phyloP scores from a whole-genome alignment of 2,329 filamentous ascomycete species.

The Canariomyces notabilis region DNA sequence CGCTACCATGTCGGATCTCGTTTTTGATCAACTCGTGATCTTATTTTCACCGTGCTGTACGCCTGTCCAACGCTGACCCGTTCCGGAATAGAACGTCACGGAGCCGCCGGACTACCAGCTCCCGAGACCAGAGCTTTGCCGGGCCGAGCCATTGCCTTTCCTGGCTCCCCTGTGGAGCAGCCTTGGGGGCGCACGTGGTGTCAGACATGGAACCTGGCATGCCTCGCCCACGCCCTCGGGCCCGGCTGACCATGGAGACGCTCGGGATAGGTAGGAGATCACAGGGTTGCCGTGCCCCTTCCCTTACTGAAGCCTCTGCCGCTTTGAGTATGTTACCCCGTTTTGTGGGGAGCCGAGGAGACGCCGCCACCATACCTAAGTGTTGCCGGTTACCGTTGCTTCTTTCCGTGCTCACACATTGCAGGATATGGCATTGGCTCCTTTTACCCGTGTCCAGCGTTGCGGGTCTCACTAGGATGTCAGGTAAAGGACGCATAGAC shows the following conservation, averaged over 20 bases:
- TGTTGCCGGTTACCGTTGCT: slow-evolving; percentile 2
- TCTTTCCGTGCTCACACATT: background rate
- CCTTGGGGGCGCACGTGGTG: slow-evolving; percentile 14
- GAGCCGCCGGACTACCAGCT: slow-evolving; percentile 19
- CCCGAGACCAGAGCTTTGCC: slow-evolving; percentile 14
- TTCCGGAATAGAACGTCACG: too few relatives aligned
- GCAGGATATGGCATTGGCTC: slow-evolving; percentile 11
- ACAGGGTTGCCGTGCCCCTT: slow-evolving; percentile 10
- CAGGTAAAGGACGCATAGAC: slow-evolving; percentile 8
- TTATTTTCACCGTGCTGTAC: slow-evolving; percentile 2
- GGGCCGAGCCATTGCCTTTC: slow-evolving; percentile 17
- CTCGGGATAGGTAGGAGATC: slow-evolving; percentile 11
- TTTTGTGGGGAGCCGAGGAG: slow-evolving; percentile 10
- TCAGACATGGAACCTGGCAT: slow-evolving; percentile 10
- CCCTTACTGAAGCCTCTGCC: slow-evolving; percentile 3
- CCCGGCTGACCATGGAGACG: slow-evolving; percentile 8
- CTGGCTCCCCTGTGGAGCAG: slow-evolving; percentile 6
- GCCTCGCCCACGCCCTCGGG: slow-evolving; percentile 11
- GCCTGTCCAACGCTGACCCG: too few relatives aligned
- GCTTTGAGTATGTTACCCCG: slow-evolving; percentile 7
- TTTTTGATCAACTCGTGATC: slow-evolving; percentile 24
- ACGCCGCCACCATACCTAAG: slow-evolving; percentile 11
- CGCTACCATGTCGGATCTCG: slow-evolving; percentile 10
- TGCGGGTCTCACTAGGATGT: slow-evolving; percentile 16
- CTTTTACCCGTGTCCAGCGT: slow-evolving; percentile 2